phyloP scores from a whole-genome alignment of 2,329 filamentous ascomycete species.

The Aspergillus tamarii region DNA sequence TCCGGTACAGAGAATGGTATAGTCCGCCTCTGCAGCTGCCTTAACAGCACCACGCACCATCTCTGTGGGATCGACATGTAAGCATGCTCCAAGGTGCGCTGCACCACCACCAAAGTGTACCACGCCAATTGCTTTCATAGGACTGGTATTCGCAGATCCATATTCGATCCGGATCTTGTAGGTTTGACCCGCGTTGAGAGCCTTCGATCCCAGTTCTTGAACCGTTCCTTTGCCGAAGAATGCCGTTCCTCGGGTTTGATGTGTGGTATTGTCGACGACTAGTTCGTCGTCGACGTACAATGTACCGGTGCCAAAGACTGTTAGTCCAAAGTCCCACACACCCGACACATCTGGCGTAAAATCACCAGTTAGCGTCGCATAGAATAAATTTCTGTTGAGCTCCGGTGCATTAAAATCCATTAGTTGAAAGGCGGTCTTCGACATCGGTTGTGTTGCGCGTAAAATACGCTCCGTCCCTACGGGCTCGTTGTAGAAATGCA shows the following conservation, averaged over 20 bases:
- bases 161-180: constrained; percentile 38
- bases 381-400: constrained; percentile 44
- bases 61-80: constrained; percentile 19
- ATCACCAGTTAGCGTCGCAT: constrained; percentile 58
- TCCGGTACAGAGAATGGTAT: constrained; percentile 27
- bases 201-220: constrained; percentile 57
- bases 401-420: constrained; percentile 35
- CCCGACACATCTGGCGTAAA: constrained; percentile 59
- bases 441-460: constrained; percentile 23
- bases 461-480: constrained; percentile 24
- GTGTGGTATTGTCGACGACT: constrained; percentile 63
- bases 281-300: constrained; percentile 62
- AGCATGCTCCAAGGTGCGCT: constrained; percentile 30
- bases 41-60: constrained; percentile 19
- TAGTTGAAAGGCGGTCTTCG: constrained; percentile 43
- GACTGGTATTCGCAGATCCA: constrained; percentile 31
- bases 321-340: constrained; percentile 63
- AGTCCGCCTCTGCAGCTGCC: constrained; percentile 22
- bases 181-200: constrained; percentile 30
- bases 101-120: constrained; percentile 29
- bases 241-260: constrained; percentile 60
- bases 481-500: constrained; percentile 25
- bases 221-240: constrained; percentile 67
- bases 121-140: constrained; percentile 29
- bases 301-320: constrained; percentile 63